Evolutionary conservation across 2,329 filamentous ascomycete species (phyloP).

Genomic region (Pseudofabraea citricarpa): DNA sequence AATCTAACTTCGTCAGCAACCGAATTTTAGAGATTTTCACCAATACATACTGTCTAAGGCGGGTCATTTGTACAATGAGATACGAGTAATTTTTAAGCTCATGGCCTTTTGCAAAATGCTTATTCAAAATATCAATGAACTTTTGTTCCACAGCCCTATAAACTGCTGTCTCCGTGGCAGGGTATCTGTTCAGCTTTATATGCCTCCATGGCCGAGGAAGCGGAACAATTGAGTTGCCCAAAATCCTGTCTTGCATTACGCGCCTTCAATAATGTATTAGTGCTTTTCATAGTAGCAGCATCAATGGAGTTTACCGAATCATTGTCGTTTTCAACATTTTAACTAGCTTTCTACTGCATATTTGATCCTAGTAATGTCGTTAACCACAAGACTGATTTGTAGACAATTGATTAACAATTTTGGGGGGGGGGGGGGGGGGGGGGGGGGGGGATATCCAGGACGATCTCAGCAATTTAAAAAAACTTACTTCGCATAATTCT

Average conservation of each 20-base stretch:
- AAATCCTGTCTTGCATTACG: background rate
- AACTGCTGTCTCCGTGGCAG: background rate
- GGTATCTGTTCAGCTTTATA: background rate
- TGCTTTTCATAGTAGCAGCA: too few species aligned
- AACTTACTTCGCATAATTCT: conserved; percentile 4
- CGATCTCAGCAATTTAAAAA: too few species aligned
- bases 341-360: too few species aligned
- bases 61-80: background rate
- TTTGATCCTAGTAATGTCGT: too few species aligned
- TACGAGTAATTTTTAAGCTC: background rate
- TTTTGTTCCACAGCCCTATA: background rate
- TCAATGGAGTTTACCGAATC: too few species aligned
- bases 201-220: background rate
- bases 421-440: too few species aligned
- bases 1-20: background rate
- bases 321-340: too few species aligned
- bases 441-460: too few species aligned
- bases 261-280: background rate
- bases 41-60: background rate
- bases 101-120: background rate
- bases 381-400: too few species aligned
- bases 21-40: background rate
- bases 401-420: too few species aligned
- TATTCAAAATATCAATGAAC: background rate
- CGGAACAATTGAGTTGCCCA: background rate